Conservation (phyloP, 257 asterid genomes). For the Solanum chiquidenum region DNA sequence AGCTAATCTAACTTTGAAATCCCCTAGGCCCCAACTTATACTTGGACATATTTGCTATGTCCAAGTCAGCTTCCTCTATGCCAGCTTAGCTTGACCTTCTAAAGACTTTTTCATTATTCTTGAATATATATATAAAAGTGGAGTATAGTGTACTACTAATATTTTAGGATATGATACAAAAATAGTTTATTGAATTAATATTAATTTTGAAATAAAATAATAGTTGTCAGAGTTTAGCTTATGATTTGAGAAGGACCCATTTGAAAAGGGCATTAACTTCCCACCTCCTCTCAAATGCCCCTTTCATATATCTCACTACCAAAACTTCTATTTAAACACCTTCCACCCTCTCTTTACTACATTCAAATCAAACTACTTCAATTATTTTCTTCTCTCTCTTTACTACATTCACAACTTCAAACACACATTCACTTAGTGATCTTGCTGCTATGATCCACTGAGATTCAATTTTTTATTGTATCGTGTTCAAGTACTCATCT, state of each 20-base stretch:
- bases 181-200: constrained; percentile 1
- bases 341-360: constrained; percentile 11
- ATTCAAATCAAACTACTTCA: constrained; percentile 7
- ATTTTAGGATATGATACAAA: background rate
- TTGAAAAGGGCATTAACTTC: constrained; percentile 17
- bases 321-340: constrained; percentile 47
- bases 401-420: background rate
- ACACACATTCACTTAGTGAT: background rate
- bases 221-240: constrained; percentile 21
- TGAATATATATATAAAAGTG: background rate
- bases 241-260: constrained; percentile 33
- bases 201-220: constrained; percentile 5
- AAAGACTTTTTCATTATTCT: constrained; percentile 2
- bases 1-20: background rate
- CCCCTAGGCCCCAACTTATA: constrained; percentile 7
- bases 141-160: background rate
- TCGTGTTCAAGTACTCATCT: background rate
- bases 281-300: constrained; percentile 39
- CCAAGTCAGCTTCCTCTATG: constrained; percentile 26
- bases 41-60: constrained; percentile 16
- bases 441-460: background rate
- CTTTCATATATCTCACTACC: constrained; percentile 8
- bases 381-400: background rate
- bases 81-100: constrained; percentile 15
- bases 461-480: background rate